Evolutionary conservation across 2,329 filamentous ascomycete species (phyloP).

Genomic region (Trichoderma cornu-damae): DNA sequence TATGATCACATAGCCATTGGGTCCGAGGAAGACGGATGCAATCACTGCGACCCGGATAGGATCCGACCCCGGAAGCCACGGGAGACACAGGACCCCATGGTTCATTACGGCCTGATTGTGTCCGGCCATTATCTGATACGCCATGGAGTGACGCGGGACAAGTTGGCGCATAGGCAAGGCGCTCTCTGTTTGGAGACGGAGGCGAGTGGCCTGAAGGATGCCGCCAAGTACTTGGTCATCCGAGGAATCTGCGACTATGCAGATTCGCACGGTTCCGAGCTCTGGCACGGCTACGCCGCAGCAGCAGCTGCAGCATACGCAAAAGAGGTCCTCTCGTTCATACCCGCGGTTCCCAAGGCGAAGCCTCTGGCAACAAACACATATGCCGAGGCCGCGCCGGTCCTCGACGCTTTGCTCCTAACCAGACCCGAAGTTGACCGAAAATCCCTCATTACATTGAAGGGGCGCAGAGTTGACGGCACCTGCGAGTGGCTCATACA

Average conservation of each 20-base stretch:
- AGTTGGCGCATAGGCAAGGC: background rate
- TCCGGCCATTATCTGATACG: background rate
- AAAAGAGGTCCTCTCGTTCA: constrained; percentile 4
- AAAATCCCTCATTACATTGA: constrained; percentile 1
- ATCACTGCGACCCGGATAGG: background rate
- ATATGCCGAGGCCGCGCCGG: background rate
- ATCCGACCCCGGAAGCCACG: background rate
- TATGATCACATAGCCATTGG: background rate
- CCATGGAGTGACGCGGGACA: background rate
- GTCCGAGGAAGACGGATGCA: background rate
- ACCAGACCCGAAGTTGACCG: constrained; percentile 1
- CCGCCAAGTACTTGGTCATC: background rate
- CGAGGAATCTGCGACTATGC: constrained; percentile 4
- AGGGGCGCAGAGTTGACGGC: constrained; percentile 4
- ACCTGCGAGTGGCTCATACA: constrained; percentile 7
- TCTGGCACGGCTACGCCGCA: background rate
- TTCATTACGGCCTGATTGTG: background rate
- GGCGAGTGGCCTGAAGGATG: background rate
- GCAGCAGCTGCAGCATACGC: background rate
- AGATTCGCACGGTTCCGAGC: background rate
- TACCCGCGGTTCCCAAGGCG: background rate
- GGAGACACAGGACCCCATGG: background rate
- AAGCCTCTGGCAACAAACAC: background rate
- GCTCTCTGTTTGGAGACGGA: constrained; percentile 7
- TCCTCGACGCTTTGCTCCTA: background rate